Percentiles rank a stretch among this genome's conserved stretches.
Evolutionary conservation across 345 rosid genomes (phyloP).

Genomic region (Carallia pectinifolia): DNA sequence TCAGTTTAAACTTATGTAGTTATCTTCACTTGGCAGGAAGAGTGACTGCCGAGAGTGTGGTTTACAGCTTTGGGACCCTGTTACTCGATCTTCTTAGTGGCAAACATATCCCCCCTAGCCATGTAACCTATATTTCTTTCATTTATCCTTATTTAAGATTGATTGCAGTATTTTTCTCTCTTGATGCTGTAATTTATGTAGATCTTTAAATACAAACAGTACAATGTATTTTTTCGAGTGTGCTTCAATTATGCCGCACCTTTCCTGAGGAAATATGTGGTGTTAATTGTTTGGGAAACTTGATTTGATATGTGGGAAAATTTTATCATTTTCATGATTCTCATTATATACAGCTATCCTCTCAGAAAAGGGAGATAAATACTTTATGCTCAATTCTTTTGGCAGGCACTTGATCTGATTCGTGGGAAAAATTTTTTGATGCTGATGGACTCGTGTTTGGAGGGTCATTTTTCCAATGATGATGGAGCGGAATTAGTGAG

Average conservation of each 20-base stretch:
- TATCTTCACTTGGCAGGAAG: slow-evolving; percentile 54
- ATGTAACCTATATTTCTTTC: slow-evolving; percentile 53
- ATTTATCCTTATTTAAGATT: not conserved
- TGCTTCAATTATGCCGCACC: not conserved
- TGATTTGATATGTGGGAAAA: slow-evolving; percentile 85
- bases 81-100: slow-evolving; percentile 95
- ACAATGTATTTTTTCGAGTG: not conserved
- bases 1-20: slow-evolving; percentile 4
- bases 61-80: slow-evolving; percentile 95
- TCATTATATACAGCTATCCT: too few species aligned
- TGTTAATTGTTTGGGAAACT: slow-evolving; percentile 48
- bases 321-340: slow-evolving; percentile 26
- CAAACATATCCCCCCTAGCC: slow-evolving; percentile 96
- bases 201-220: too few species aligned
- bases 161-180: not conserved
- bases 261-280: not conserved
- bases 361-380: too few species aligned
- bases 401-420: slow-evolving; percentile 95
- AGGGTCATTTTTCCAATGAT: slow-evolving; percentile 91
- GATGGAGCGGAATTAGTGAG: slow-evolving; percentile 87
- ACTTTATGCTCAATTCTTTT: slow-evolving; percentile 22
- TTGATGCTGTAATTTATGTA: too few species aligned
- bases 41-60: slow-evolving; percentile 87
- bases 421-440: slow-evolving; percentile 85
- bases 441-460: slow-evolving; percentile 97